phyloP scores from a whole-genome alignment of 2,329 filamentous ascomycete species.

The Diaporthe sp. region DNA sequence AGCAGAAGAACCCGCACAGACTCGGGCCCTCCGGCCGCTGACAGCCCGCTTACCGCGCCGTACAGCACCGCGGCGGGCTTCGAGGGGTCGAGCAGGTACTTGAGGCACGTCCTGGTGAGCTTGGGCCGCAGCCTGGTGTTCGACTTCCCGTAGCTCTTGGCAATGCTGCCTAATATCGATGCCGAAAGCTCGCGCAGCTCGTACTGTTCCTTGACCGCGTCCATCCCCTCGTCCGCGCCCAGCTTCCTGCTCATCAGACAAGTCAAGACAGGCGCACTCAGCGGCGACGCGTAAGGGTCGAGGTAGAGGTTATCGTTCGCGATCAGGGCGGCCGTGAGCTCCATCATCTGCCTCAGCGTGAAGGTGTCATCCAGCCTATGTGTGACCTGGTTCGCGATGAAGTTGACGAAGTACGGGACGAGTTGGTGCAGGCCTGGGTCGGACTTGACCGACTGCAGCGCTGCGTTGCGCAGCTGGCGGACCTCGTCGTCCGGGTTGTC shows the following conservation, averaged over 20 bases:
- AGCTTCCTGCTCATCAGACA: conserved; percentile 89
- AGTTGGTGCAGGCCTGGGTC: conserved; percentile 96
- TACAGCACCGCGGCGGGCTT: conserved; percentile 89
- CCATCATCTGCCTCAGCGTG: conserved; percentile 91
- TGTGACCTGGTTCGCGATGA: conserved; percentile 95
- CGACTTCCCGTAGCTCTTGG: conserved; percentile 82
- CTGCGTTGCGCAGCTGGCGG: conserved; percentile 80
- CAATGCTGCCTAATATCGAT: conserved; percentile 83
- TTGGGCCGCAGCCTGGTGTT: conserved; percentile 88
- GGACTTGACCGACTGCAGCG: conserved; percentile 84
- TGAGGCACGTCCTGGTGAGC: conserved; percentile 92
- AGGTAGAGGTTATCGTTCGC: conserved; percentile 85
- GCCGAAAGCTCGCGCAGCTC: conserved; percentile 87
- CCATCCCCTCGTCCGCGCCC: conserved; percentile 67
- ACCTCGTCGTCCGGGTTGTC: conserved; percentile 86
- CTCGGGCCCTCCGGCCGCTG: conserved; percentile 78
- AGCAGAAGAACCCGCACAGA: conserved; percentile 69
- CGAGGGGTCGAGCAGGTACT: conserved; percentile 88
- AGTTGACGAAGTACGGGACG: conserved; percentile 95
- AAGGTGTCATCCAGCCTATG: conserved; percentile 93
- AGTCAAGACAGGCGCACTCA: conserved; percentile 90
- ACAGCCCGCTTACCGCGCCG: conserved; percentile 85
- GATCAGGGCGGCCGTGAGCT: conserved; percentile 85
- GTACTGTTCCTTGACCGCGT: conserved; percentile 75
- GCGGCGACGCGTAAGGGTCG: conserved; percentile 70